Conservation (phyloP, 495 filamentous ascomycete genomes). For the Platismatia glauca region DNA sequence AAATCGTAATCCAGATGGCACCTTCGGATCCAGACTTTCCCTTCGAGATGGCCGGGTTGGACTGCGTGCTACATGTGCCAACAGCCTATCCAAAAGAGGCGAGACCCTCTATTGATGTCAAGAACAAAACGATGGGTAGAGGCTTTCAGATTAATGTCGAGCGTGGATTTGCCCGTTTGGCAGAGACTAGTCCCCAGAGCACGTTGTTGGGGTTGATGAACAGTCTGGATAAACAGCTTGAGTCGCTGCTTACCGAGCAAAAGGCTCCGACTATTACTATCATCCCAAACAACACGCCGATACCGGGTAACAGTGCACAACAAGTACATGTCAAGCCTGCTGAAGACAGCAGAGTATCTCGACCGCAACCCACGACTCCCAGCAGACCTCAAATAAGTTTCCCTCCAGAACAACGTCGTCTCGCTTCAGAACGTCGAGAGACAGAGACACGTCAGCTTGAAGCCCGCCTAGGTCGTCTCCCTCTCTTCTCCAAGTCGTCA, state of each 20-base stretch:
- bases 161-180: slow-evolving; percentile 63
- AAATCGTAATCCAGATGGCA: too few relatives aligned
- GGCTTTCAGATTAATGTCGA: slow-evolving; percentile 78
- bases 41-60: slow-evolving; percentile 60
- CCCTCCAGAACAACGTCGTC: slow-evolving; percentile 46
- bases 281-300: slow-evolving; percentile 49
- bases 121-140: slow-evolving; percentile 68
- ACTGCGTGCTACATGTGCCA: slow-evolving; percentile 66
- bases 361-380: neutral
- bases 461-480: slow-evolving; percentile 61
- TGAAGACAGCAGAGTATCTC: neutral
- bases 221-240: slow-evolving; percentile 64
- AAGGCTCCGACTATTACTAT: slow-evolving; percentile 75
- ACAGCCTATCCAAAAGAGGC: slow-evolving; percentile 45
- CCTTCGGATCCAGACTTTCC: slow-evolving; percentile 89
- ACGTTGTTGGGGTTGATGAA: slow-evolving; percentile 65
- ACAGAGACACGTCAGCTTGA: slow-evolving; percentile 67
- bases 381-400: slow-evolving; percentile 27
- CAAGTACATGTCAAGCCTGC: slow-evolving; percentile 9
- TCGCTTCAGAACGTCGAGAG: slow-evolving; percentile 55
- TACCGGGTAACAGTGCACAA: slow-evolving; percentile 2
- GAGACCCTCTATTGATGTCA: slow-evolving; percentile 53
- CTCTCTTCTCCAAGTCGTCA: slow-evolving; percentile 58
- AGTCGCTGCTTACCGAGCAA: slow-evolving; percentile 58
- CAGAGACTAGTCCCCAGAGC: slow-evolving; percentile 39